Conservation (phyloP, 306 rosid genomes). For the Trifolium pratense region DNA sequence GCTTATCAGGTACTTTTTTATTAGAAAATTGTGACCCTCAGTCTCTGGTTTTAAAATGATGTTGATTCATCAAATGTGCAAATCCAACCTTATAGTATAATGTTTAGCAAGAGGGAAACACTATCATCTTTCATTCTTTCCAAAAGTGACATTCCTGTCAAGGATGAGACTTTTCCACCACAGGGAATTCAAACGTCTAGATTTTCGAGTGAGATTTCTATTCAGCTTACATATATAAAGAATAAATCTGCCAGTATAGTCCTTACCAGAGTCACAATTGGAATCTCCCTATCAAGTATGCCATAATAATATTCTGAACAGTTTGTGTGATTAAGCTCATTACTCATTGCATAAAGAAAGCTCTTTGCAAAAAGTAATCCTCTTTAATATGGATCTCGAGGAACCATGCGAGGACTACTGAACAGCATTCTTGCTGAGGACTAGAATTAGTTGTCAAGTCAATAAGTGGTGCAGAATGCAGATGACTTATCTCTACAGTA, state of each 20-base stretch:
- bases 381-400: constrained; percentile 5
- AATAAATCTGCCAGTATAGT: constrained; percentile 5
- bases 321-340: constrained; percentile 5
- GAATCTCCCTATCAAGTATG: constrained; percentile 30
- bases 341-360: constrained; percentile 20
- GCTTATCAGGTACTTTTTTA: constrained; percentile 78
- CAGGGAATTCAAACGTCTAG: background rate
- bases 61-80: background rate
- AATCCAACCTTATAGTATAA: background rate
- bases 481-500: constrained; percentile 20
- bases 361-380: constrained; percentile 22
- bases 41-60: constrained; percentile 28
- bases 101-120: constrained; percentile 1
- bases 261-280: constrained; percentile 21
- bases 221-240: constrained; percentile 4
- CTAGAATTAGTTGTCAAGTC: constrained; percentile 20
- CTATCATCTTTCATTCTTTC: background rate
- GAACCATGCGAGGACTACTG: background rate
- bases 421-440: constrained; percentile 12
- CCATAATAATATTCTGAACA: constrained; percentile 13
- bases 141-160: background rate
- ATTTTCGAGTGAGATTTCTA: constrained; percentile 20
- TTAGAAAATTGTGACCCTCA: constrained; percentile 2
- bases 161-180: constrained; percentile 22
- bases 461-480: constrained; percentile 7